Base-by-base conservation (phyloP, 2,329 filamentous ascomycete genomes). In the Paecilomyces sp. region DNA sequence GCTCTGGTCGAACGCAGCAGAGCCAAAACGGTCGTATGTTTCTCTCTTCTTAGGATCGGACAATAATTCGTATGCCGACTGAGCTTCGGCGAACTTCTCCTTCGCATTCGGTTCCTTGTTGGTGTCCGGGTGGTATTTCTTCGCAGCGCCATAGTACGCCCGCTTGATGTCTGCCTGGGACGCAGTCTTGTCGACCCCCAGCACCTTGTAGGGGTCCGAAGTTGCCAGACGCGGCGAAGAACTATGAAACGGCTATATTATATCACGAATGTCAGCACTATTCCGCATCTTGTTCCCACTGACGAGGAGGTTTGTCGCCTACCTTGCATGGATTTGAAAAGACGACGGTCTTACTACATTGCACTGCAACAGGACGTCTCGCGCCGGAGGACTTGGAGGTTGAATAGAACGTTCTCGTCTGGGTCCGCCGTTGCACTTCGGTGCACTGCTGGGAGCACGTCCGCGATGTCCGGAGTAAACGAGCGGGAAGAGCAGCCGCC, bases 81-180 rank as follows among this genome's bases (percentile, higher is more conserved):
- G 94, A 58, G 95, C 91, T 67, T 97, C 93, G 64, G 88, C 85
- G 70, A 99, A 99, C 69, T 90, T 93, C 68, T 97, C 94, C 74
- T 97, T 97, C 36, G 94, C 92, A n/a, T 81, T 83, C 2, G 90
- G 76, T 67, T 97, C 94, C 75, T 97, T 97, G 82, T 97, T 99
- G 36, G 94, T 97, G 74, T 99, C 94, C 8, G 94, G 94, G 70
- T 99, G 94, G 73, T 86, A 99, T 72, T 97, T 99, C 77, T 99
- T 99, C 22, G 94, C 94, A 61, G 97, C 82, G 56, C 92, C 91
- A 73, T 99, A 99, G 80, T 99, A 99, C 2, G 94, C 92, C 76
- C 97, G 97, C 75, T 99, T 99, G 74, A 99, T 97, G 36, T 97
- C 93, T 61, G 86, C 81, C 2, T 91, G 80, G 1, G 90, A 87